Evolutionary conservation across 2,329 filamentous ascomycete genomes (phyloP).

Genomic region (Xylariaceae sp.): DNA sequence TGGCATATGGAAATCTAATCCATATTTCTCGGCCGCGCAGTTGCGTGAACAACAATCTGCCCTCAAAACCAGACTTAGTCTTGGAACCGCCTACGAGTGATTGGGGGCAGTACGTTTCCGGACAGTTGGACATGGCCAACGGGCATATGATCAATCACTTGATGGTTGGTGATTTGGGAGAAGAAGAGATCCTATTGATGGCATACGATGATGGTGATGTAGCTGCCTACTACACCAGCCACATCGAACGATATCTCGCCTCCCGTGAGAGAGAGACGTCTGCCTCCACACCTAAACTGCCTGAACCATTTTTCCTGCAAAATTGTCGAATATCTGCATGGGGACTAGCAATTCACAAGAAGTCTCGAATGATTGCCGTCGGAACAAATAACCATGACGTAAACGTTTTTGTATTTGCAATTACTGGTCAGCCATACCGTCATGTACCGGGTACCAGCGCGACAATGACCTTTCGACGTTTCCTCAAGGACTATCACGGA

Average conservation of each 20-base stretch:
- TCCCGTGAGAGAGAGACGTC: slow-evolving; percentile 25
- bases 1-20: slow-evolving; percentile 52
- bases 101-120: slow-evolving; percentile 37
- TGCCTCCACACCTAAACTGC: neutral
- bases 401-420: slow-evolving; percentile 30
- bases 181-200: slow-evolving; percentile 63
- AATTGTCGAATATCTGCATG: slow-evolving; percentile 79
- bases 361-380: slow-evolving; percentile 81
- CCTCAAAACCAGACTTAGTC: slow-evolving; percentile 44
- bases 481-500: slow-evolving; percentile 8
- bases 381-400: slow-evolving; percentile 62
- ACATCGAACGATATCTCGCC: slow-evolving; percentile 32
- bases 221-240: slow-evolving; percentile 61
- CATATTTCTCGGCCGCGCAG: slow-evolving; percentile 51
- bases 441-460: neutral
- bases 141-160: slow-evolving; percentile 67
- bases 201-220: slow-evolving; percentile 74
- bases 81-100: slow-evolving; percentile 40
- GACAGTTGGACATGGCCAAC: slow-evolving; percentile 46
- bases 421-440: slow-evolving; percentile 14
- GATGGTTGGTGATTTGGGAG: slow-evolving; percentile 63
- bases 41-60: slow-evolving; percentile 43
- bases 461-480: slow-evolving; percentile 12
- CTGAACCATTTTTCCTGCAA: slow-evolving; percentile 61
- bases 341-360: slow-evolving; percentile 78